Conservation (phyloP, 257 asterid species). For the Ophiorrhiza pumila region DNA sequence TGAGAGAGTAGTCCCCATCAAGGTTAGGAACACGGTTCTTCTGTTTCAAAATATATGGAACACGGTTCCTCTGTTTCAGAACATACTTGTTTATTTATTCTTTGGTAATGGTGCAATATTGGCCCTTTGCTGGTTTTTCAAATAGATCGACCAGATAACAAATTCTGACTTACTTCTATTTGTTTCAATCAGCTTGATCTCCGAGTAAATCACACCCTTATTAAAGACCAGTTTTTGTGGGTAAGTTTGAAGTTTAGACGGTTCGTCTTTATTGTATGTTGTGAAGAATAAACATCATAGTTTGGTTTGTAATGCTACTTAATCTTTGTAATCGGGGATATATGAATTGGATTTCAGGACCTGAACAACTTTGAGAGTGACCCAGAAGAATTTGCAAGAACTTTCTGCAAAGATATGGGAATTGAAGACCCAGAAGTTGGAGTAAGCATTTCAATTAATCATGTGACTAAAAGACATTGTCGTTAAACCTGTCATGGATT, state of each 20-base stretch:
- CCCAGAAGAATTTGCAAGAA: conserved; percentile 96
- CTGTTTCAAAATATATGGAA: conserved; percentile 1
- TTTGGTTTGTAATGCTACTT: neutral
- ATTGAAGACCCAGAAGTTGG: conserved; percentile 98
- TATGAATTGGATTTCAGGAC: conserved; percentile 57
- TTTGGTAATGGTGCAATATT: neutral
- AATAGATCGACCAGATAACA: neutral
- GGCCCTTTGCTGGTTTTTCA: conserved; percentile 18
- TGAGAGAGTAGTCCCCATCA: conserved; percentile 88
- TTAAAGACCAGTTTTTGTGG: conserved; percentile 95
- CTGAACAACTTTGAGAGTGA: conserved; percentile 97
- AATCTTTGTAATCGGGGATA: neutral
- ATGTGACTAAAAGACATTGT: neutral
- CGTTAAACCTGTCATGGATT: neutral
- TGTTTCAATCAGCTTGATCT: conserved; percentile 71
- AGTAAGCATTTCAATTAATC: conserved; percentile 46
- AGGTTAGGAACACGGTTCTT: conserved; percentile 46
- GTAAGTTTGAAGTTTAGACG: conserved; percentile 42
- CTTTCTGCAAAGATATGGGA: conserved; percentile 84
- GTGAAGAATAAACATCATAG: neutral
- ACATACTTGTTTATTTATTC: conserved; percentile 2
- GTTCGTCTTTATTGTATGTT: neutral
- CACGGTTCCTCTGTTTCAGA: conserved; percentile 2
- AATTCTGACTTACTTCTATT: neutral
- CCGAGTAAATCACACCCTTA: conserved; percentile 80